These are phyloP conservation scores for Coemansia sp. DNA, from an alignment of 192 early-diverging fungal species.

Conservation along the genomic window DNA sequence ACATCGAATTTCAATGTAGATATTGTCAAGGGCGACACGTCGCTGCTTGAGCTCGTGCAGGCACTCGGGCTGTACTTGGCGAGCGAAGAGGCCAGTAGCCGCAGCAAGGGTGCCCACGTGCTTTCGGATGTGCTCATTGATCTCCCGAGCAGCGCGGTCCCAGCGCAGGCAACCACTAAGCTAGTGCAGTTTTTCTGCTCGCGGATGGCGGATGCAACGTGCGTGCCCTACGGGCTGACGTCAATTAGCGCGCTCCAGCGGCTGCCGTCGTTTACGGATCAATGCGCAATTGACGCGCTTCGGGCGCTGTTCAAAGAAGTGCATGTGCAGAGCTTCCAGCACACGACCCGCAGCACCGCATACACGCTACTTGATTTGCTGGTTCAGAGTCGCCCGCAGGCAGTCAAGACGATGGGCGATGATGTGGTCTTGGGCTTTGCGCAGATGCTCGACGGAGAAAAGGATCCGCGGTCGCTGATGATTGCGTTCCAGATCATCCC, in stretches of 20 bases:
- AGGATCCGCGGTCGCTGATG: conserved; percentile 95
- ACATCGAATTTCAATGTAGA: conserved; percentile 11
- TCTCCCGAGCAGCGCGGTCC: conserved; percentile 28
- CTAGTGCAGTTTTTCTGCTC: conserved; percentile 73
- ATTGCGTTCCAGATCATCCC: conserved; percentile 76
- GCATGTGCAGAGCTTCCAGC: conserved; percentile 88
- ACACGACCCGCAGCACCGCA: conserved; percentile 69
- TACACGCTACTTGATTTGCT: conserved; percentile 71
- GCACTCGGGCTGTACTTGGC: conserved; percentile 72
- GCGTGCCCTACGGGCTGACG: conserved; percentile 62
- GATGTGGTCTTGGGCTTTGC: conserved; percentile 82
- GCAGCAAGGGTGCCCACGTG: conserved; percentile 75
- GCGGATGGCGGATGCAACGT: conserved; percentile 66
- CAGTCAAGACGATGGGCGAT: conserved; percentile 60
- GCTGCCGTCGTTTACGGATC: conserved; percentile 57
- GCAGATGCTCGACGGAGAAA: conserved; percentile 92
- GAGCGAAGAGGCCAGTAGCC: conserved; percentile 74
- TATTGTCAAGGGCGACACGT: conserved; percentile 52
- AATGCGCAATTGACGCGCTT: conserved; percentile 54
- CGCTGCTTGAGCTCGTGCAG: conserved; percentile 75
- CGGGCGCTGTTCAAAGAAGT: conserved; percentile 71
- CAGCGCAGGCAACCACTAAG: conserved; percentile 38
- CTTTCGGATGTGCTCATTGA: conserved; percentile 61
- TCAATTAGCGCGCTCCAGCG: conserved; percentile 60
- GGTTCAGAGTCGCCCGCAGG: conserved; percentile 55